Conservation (phyloP, 1,284 basidiomycete species). For the Apiotrichum veenhuisii region DNA sequence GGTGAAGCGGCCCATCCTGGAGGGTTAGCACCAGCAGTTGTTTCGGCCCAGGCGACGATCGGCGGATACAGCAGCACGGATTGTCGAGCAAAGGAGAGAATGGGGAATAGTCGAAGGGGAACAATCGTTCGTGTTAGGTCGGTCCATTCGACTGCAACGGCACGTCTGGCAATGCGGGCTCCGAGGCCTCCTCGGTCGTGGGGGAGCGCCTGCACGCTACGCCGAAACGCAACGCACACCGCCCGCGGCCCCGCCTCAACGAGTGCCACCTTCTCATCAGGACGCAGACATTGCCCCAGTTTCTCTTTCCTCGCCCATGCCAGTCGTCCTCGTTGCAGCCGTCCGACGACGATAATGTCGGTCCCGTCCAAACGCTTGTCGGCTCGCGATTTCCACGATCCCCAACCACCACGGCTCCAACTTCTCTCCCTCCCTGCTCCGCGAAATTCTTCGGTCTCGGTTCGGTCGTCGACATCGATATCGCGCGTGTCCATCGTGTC, state of each 20-base stretch:
- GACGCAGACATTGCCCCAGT: slow-evolving; percentile 47
- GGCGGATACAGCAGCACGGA: neutral
- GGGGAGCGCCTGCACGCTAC: slow-evolving; percentile 2
- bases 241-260: slow-evolving; percentile 14
- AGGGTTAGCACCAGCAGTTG: neutral
- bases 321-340: neutral
- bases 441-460: neutral
- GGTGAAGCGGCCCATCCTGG: slow-evolving; percentile 54
- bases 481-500: slow-evolving; percentile 1
- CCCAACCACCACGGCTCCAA: neutral
- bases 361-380: no score
- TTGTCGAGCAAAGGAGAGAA: no score
- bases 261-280: slow-evolving; percentile 18
- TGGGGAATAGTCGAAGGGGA: neutral
- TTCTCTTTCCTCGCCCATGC: slow-evolving; percentile 38
- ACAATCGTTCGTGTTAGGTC: neutral
- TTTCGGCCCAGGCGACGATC: neutral
- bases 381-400: no score
- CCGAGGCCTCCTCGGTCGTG: slow-evolving; percentile 30
- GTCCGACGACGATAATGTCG: no score
- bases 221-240: slow-evolving; percentile 3
- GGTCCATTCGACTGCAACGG: neutral
- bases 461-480: neutral
- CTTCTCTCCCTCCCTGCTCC: neutral
- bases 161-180: slow-evolving; percentile 15